Percentiles rank a stretch among this genome's conserved stretches.
These are phyloP conservation scores for Suhomyces choctaworum DNA, from an alignment of 1,139 yeast species.

Conservation along the genomic window DNA sequence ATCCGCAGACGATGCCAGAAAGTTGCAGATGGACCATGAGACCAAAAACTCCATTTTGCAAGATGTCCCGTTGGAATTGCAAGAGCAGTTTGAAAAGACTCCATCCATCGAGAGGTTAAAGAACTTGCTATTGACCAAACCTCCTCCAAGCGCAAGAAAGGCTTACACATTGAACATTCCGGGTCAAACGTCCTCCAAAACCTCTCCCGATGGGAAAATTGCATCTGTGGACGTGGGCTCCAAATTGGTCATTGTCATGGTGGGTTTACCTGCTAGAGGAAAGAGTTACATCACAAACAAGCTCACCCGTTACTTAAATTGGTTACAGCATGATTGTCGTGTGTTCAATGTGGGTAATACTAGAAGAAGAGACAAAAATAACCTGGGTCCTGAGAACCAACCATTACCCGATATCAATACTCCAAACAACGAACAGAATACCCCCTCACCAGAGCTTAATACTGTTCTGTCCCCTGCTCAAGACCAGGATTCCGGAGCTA, in stretches of 20 bases:
- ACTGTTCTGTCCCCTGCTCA: neutral
- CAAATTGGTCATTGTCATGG: slow-evolving; percentile 89
- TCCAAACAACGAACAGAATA: slow-evolving; percentile 30
- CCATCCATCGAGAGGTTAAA: slow-evolving; percentile 46
- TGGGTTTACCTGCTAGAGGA: slow-evolving; percentile 91
- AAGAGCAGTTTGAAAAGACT: slow-evolving; percentile 39
- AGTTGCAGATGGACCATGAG: slow-evolving; percentile 15
- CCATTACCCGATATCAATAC: slow-evolving; percentile 68
- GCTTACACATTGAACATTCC: slow-evolving; percentile 91
- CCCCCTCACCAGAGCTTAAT: slow-evolving; percentile 13
- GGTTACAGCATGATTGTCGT: slow-evolving; percentile 87
- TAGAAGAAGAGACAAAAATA: slow-evolving; percentile 68
- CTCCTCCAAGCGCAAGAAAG: slow-evolving; percentile 43
- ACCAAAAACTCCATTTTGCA: slow-evolving; percentile 27
- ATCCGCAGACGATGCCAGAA: slow-evolving; percentile 15
- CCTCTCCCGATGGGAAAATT: slow-evolving; percentile 80
- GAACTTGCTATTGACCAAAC: slow-evolving; percentile 37
- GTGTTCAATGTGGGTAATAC: slow-evolving; percentile 96
- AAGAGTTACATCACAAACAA: slow-evolving; percentile 91
- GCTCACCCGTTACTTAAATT: slow-evolving; percentile 80
- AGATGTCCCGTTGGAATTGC: slow-evolving; percentile 38
- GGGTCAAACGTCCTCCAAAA: slow-evolving; percentile 82
- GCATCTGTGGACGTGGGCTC: slow-evolving; percentile 74
- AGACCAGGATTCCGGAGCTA: slow-evolving; percentile 15
- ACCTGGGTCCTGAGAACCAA: slow-evolving; percentile 67